Evolutionary conservation across 176 grass and related monocot species (phyloP).

Genomic region (Lolium perenne): DNA sequence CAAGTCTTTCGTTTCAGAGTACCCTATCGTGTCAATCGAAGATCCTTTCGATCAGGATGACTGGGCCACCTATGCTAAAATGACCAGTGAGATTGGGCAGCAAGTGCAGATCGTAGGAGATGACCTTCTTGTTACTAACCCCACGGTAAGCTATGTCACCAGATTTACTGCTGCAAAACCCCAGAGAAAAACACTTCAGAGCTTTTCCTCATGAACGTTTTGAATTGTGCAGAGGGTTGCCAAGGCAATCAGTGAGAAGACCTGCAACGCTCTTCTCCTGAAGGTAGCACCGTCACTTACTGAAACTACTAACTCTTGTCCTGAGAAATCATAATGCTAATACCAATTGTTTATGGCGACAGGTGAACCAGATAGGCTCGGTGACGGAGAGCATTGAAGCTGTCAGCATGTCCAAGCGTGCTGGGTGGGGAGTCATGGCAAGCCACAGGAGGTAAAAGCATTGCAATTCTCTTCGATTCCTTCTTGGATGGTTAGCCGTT

Average conservation of each 20-base stretch:
- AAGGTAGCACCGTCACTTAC: constrained; percentile 59
- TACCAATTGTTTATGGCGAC: background rate
- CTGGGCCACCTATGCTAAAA: constrained; percentile 82
- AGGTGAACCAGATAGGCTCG: constrained; percentile 96
- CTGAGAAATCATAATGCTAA: background rate
- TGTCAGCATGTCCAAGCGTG: constrained; percentile 87
- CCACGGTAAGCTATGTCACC: constrained; percentile 60
- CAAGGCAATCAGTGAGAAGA: constrained; percentile 84
- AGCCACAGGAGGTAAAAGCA: constrained; percentile 82
- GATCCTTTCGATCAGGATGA: constrained; percentile 98
- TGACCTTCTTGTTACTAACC: constrained; percentile 96
- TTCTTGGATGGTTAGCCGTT: background rate
- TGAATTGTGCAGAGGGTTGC: constrained; percentile 73
- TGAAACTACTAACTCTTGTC: background rate
- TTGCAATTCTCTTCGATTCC: background rate
- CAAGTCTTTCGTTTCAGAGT: constrained; percentile 82
- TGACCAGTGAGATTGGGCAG: constrained; percentile 85
- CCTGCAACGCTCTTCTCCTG: constrained; percentile 95
- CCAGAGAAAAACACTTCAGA: background rate
- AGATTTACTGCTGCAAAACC: background rate
- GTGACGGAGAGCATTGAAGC: constrained; percentile 98
- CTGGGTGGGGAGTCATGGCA: constrained; percentile 92
- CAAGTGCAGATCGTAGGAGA: constrained; percentile 94
- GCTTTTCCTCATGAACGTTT: background rate
- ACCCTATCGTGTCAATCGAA: constrained; percentile 94